phyloP scores from a whole-genome alignment of 2,329 filamentous ascomycete genomes.

The Hysterium pulicare region DNA sequence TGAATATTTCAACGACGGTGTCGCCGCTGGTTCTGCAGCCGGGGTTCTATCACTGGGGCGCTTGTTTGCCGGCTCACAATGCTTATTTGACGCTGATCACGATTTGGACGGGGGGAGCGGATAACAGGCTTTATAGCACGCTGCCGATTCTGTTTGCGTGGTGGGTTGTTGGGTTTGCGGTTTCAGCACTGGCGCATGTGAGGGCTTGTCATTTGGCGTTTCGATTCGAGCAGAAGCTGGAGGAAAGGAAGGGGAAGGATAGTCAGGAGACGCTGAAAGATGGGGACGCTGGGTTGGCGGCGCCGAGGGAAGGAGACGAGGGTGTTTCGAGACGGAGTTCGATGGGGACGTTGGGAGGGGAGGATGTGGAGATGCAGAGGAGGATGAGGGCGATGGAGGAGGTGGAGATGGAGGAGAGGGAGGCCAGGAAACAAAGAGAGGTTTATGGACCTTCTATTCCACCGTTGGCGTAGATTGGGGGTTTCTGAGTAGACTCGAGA shows the following conservation, averaged over 20 bases:
- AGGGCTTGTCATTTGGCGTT: constrained; percentile 22
- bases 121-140: constrained; percentile 38
- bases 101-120: constrained; percentile 45
- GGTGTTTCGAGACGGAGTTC: background rate
- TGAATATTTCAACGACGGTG: constrained; percentile 43
- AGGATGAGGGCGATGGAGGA: background rate
- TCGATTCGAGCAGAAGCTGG: constrained; percentile 11
- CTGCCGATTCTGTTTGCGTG: constrained; percentile 45
- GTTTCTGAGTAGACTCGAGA: too few species aligned
- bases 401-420: constrained; percentile 5
- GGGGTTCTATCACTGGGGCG: constrained; percentile 41
- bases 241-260: constrained; percentile 6
- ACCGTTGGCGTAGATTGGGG: constrained; percentile 4
- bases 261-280: constrained; percentile 6
- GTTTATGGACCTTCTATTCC: constrained; percentile 16
- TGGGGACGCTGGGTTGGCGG: background rate
- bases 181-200: constrained; percentile 16
- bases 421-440: constrained; percentile 11
- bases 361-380: constrained; percentile 8
- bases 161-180: constrained; percentile 27
- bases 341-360: constrained; percentile 3
- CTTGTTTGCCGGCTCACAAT: constrained; percentile 41
- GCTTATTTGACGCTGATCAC: constrained; percentile 42
- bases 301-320: background rate
- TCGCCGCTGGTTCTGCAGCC: constrained; percentile 44